Conservation (phyloP, 148 eudicot genomes). For the Persicaria tinctoria region DNA sequence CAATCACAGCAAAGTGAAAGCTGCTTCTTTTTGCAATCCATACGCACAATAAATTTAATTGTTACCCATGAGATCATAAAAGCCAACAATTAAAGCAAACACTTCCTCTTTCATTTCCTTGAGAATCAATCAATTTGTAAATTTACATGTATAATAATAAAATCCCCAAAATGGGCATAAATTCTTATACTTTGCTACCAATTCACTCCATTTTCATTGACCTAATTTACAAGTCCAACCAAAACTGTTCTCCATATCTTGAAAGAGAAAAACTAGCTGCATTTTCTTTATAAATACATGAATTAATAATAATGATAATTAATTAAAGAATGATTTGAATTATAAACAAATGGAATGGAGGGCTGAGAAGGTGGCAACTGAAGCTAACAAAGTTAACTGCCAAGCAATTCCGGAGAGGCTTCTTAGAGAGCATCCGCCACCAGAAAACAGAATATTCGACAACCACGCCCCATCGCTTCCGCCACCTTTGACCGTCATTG, state of each 20-base stretch:
- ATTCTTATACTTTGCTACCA: too few relatives aligned
- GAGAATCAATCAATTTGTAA: slow-evolving; percentile 1
- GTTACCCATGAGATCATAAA: not conserved
- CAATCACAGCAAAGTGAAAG: not conserved
- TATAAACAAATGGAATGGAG: not conserved
- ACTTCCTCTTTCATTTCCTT: not conserved
- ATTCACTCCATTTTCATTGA: too few relatives aligned
- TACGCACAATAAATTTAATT: not conserved
- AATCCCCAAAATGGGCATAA: too few relatives aligned
- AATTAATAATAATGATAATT: too few relatives aligned
- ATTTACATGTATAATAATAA: not conserved
- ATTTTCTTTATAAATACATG: too few relatives aligned
- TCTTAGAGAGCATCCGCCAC: not conserved
- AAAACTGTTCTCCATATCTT: too few relatives aligned
- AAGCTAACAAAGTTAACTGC: not conserved
- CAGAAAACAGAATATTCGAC: not conserved
- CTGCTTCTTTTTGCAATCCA: not conserved
- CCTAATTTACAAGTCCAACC: too few relatives aligned
- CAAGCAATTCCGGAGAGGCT: not conserved
- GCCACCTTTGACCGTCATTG: not conserved
- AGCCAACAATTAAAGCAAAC: not conserved
- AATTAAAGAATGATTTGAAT: too few relatives aligned
- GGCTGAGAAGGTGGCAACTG: not conserved
- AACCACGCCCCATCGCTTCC: not conserved
- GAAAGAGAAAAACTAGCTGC: too few relatives aligned